Evolutionary conservation across 371 early-diverging fungal genomes (phyloP).

Genomic region (Mortierella sp.): DNA sequence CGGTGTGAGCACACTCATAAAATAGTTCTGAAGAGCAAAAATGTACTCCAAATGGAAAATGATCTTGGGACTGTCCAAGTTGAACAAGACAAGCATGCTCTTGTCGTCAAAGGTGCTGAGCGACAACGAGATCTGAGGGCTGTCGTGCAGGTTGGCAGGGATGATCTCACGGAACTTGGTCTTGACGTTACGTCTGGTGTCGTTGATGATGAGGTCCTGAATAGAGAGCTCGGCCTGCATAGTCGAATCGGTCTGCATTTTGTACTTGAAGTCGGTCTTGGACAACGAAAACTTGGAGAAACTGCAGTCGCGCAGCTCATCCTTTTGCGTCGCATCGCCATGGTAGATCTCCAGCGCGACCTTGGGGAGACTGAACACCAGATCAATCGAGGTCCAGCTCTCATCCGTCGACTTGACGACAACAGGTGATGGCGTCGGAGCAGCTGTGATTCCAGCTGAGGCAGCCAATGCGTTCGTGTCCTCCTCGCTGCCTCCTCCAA

Average conservation of each 20-base stretch:
- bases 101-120: conserved; percentile 51
- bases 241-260: conserved; percentile 70
- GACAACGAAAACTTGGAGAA: conserved; percentile 72
- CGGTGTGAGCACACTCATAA: conserved; percentile 70
- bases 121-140: conserved; percentile 72
- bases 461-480: conserved; percentile 47
- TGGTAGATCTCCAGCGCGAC: conserved; percentile 79
- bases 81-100: conserved; percentile 70
- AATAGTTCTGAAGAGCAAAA: conserved; percentile 79
- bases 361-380: conserved; percentile 60
- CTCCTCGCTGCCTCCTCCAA: conserved; percentile 59
- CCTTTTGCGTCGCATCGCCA: conserved; percentile 64
- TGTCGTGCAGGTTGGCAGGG: conserved; percentile 71
- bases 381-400: conserved; percentile 58
- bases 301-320: conserved; percentile 57
- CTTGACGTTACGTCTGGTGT: conserved; percentile 80
- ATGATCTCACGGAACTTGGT: conserved; percentile 91
- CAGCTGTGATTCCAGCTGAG: conserved; percentile 42
- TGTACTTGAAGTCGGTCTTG: conserved; percentile 72
- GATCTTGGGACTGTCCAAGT: conserved; percentile 87
- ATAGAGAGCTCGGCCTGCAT: conserved; percentile 83
- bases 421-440: conserved; percentile 28
- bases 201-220: conserved; percentile 80
- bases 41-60: conserved; percentile 89
- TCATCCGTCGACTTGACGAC: conserved; percentile 27